Evolutionary conservation across 805 yeast genomes (phyloP).

Genomic region (Starmerella floricola): DNA sequence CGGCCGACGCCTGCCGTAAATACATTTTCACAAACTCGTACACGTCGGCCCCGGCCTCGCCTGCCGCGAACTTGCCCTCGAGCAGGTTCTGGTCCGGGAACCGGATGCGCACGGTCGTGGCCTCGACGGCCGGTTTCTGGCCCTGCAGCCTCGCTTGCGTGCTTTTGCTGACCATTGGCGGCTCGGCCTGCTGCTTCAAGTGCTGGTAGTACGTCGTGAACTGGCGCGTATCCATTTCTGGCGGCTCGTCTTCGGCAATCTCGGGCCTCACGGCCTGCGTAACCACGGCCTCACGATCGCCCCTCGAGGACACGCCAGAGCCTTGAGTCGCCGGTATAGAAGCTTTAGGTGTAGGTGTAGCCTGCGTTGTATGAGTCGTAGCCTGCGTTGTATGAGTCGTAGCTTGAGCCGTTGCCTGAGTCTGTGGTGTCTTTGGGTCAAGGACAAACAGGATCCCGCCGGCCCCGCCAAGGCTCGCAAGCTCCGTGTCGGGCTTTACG

Average conservation of each 20-base stretch:
- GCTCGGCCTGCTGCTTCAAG: slow-evolving; percentile 31
- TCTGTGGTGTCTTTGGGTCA: too few relatives aligned
- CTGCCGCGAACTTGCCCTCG: slow-evolving; percentile 39
- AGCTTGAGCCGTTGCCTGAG: too few relatives aligned
- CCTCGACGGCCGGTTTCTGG: slow-evolving; percentile 24
- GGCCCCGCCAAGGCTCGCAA: slow-evolving; percentile 13
- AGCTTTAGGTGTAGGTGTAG: too few relatives aligned
- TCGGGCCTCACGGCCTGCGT: background rate
- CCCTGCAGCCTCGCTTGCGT: slow-evolving; percentile 29
- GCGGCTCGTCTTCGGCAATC: slow-evolving; percentile 25
- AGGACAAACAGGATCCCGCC: background rate
- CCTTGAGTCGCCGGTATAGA: too few relatives aligned
- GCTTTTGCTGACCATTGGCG: slow-evolving; percentile 35
- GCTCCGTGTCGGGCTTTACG: background rate
- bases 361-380: too few relatives aligned
- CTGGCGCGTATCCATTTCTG: slow-evolving; percentile 41
- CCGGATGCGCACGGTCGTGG: slow-evolving; percentile 38
- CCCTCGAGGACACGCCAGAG: too few relatives aligned
- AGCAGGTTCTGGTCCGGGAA: slow-evolving; percentile 47
- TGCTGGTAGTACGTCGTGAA: slow-evolving; percentile 43
- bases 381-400: too few relatives aligned
- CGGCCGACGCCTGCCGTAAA: slow-evolving; percentile 25
- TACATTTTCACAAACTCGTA: slow-evolving; percentile 26
- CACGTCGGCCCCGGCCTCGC: slow-evolving; percentile 33
- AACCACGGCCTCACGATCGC: background rate